Base-by-base conservation (phyloP, 75 land plant genomes). In the Pinus tabuliformis region DNA sequence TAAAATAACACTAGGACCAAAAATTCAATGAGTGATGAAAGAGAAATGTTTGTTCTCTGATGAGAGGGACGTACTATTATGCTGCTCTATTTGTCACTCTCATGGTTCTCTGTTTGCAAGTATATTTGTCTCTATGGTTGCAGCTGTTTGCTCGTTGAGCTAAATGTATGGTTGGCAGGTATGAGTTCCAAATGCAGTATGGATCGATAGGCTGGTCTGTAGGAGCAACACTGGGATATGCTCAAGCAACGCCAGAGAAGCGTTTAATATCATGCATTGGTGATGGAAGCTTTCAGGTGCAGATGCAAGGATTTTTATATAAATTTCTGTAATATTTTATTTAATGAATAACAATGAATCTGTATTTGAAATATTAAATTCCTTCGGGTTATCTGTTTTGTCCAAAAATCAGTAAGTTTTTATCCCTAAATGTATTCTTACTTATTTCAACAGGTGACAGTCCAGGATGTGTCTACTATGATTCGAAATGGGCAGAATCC, bases 211-310 rank as follows among this genome's bases (percentile, higher is more conserved):
- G 89, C 57, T 87, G 89, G 89, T 84, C 88, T 49, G 89, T 87
- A 57, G 89, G 89, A n/a, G 87, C 87, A 8, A 65, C 78, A 59
- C 60, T 87, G 24, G 89, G 89, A 24, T 84, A 81, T 74, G 78
- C 86, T 13, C 86, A 84, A 74, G 75, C 82, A 21, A 56, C 52
- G 18, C 83, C 75, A 64, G 60, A 78, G 2, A 84, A 66, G 74
- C 79, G 86, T 33, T 80, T 84, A 17, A 84, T 84, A 36, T 73
- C 87, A 9, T 87, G 89, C 73, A 87, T 87, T 63, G 89, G 89
- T 57, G 89, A 87, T 73, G 89, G 88, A 54, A 86, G 87, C 56
- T 86, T 86, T 57, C 93, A 93, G 80, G 88, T 86, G 92, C 87
- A 20, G 42, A 59, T 59, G 17, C 60, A 59, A 17, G n/a, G 60